Conservation (phyloP, 208 protist genomes). For the Wallacemonas sp. region DNA sequence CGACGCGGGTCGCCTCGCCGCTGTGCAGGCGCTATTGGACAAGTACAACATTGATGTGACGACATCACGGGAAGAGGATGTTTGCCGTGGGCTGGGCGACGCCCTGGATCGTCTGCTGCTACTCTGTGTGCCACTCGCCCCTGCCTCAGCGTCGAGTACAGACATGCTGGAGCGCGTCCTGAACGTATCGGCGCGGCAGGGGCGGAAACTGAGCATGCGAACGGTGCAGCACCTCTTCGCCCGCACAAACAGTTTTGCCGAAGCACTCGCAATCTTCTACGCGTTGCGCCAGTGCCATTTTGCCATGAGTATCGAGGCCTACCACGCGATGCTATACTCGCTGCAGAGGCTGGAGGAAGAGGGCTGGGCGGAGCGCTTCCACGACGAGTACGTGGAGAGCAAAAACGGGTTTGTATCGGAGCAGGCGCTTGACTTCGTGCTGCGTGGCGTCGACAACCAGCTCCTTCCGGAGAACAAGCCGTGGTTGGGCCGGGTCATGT, state of each 20-base stretch:
- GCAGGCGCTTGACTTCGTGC: constrained; percentile 88
- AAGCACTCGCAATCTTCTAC: constrained; percentile 88
- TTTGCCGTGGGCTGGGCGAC: constrained; percentile 78
- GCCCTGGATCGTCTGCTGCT: constrained; percentile 84
- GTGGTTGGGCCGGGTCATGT: constrained; percentile 89
- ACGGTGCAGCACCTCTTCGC: constrained; percentile 90
- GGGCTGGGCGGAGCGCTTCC: constrained; percentile 80
- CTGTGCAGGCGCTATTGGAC: constrained; percentile 31
- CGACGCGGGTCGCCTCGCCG: constrained; percentile 23
- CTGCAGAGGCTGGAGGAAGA: constrained; percentile 90
- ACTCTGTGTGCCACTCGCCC: constrained; percentile 64
- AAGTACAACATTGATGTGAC: constrained; percentile 54
- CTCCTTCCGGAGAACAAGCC: constrained; percentile 91
- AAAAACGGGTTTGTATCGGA: constrained; percentile 28
- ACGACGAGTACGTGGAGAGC: constrained; percentile 50
- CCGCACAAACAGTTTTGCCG: constrained; percentile 63
- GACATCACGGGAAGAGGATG: constrained; percentile 71
- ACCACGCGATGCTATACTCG: constrained; percentile 92
- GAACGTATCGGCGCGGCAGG: constrained; percentile 48
- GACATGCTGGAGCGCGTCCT: constrained; percentile 61
- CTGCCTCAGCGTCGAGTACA: constrained; percentile 21
- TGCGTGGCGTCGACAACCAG: constrained; percentile 76
- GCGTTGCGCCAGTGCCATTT: constrained; percentile 76
- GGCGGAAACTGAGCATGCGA: constrained; percentile 67
- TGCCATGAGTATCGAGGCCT: constrained; percentile 87